Evolutionary conservation across 1,284 basidiomycete genomes (phyloP).

Genomic region (Apiotrichum sp.): DNA sequence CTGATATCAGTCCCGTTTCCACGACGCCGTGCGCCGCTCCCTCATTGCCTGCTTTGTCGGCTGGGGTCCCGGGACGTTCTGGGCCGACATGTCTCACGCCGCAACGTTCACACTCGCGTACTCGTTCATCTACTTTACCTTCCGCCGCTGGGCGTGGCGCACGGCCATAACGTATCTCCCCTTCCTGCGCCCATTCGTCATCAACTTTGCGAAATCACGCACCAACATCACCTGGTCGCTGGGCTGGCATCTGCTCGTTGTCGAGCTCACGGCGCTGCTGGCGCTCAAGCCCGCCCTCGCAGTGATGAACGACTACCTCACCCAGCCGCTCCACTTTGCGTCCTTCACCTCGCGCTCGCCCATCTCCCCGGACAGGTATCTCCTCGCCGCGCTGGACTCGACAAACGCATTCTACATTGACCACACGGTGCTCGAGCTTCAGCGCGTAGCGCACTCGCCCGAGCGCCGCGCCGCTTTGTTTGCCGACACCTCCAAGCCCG

Average conservation of each 20-base stretch:
- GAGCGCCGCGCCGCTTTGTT: constrained; percentile 32
- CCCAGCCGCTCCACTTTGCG: constrained; percentile 37
- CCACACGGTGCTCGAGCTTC: constrained; percentile 43
- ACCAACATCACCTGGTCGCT: constrained; percentile 25
- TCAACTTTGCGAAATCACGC: constrained; percentile 35
- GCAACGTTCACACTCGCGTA: constrained; percentile 7
- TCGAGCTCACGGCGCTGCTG: constrained; percentile 23
- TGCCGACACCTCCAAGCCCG: constrained; percentile 27
- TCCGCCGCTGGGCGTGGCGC: constrained; percentile 16
- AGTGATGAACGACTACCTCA: constrained; percentile 33
- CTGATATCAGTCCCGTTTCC: constrained; percentile 16
- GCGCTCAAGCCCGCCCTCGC: constrained; percentile 25
- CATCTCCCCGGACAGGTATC: constrained; percentile 30
- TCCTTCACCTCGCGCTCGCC: constrained; percentile 32
- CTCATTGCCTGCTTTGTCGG: constrained; percentile 7
- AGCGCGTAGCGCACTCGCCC: constrained; percentile 27
- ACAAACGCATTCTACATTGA: constrained; percentile 32
- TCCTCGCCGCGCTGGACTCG: constrained; percentile 32
- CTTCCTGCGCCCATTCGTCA: constrained; percentile 30
- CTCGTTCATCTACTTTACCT: constrained; percentile 15
- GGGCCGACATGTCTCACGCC: constrained; percentile 3
- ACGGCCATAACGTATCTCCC: constrained; percentile 14
- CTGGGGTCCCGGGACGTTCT: background rate
- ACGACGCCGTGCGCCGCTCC: constrained; percentile 15
- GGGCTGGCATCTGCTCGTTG: constrained; percentile 22